phyloP scores from a whole-genome alignment of 148 eudicot species.

The Limonium bicolor region DNA sequence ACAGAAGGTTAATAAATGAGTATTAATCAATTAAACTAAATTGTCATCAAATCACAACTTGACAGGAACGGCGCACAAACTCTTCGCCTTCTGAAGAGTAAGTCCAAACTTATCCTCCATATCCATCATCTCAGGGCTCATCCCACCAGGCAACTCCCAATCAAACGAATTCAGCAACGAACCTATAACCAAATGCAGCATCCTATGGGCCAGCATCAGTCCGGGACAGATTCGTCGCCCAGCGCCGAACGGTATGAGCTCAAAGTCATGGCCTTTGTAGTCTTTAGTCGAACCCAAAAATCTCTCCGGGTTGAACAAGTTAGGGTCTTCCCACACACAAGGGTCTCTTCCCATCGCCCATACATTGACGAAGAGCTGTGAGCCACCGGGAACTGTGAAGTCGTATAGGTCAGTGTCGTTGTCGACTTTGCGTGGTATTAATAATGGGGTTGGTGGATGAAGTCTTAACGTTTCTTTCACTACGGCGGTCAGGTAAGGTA shows the following conservation, averaged over 20 bases:
- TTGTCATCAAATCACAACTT: no score
- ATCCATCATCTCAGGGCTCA: conserved; percentile 5
- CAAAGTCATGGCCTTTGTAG: conserved; percentile 36
- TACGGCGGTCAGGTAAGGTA: conserved; percentile 16
- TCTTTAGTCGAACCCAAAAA: conserved; percentile 28
- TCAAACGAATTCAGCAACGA: conserved; percentile 10
- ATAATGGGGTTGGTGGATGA: conserved; percentile 13
- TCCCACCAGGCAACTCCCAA: conserved; percentile 16
- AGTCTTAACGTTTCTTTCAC: conserved; percentile 17
- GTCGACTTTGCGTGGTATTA: conserved; percentile 8
- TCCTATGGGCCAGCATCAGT: conserved; percentile 7
- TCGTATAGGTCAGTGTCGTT: conserved; percentile 3
- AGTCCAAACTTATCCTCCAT: conserved; percentile 13
- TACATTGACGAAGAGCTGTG: conserved; percentile 33
- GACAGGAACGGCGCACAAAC: conserved; percentile 9
- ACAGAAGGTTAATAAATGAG: no score
- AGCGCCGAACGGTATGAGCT: conserved; percentile 52
- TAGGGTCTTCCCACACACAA: conserved; percentile 35
- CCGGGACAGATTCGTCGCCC: conserved; percentile 35
- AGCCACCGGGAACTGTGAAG: conserved; percentile 9
- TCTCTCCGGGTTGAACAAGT: conserved; percentile 45
- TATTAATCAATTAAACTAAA: no score
- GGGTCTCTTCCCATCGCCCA: conserved; percentile 60
- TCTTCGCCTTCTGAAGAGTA: conserved; percentile 9
- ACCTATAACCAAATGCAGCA: conserved; percentile 12